Base-by-base conservation (phyloP, 345 rosid species). In the Heritiera littoralis region DNA sequence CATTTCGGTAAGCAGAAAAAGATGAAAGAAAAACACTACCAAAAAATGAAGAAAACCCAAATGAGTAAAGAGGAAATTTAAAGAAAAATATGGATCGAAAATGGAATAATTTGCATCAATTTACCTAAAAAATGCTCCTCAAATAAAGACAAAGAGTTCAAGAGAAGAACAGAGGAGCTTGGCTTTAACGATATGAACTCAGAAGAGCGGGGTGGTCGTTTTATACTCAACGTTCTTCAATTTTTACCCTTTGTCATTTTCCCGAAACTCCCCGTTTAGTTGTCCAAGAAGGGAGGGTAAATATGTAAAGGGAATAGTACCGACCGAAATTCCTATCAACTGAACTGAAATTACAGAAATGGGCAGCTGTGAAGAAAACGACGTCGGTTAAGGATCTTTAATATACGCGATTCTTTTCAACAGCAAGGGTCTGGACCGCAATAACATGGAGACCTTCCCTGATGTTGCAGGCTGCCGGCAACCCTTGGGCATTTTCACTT, bases 221-320 rank as follows among this genome's bases (percentile, higher is more conserved):
- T 66, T 74, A 83, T 83, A 80, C 5, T 17, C 81, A 54, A 78
- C 17, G 2, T 11, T 23, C 13, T 77, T 74, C 77, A 77, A 35
- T 1, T 48, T 41, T 77, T 77, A 68, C 78, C 77, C 83, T 38
- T 46, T 46, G 0, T 2, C 40, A 14, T 64, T 72, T 45, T 3
- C 9, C 6, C 0, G 58, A 75, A 54, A 64, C 55, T 23, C 48
- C 79, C 1, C 7, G 0, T 5, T 23, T 15, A 0, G 61, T 13
- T 0, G 7, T 6, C 1, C 15, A 51, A 77, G 6, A 9, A 38
- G 66, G 20, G 41, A 43, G 67, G 78, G 77, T 74, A 74, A 74
- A 41, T 38, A 35, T n/a, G 77, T 74, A 20, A 74, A 56, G 9
- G 20, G 30, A 7, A 10, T 23, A n/a, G n/a, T n/a, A 11, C 58